A percentile compares a stretch with the other conserved stretches of the same genome.
phyloP scores from a whole-genome alignment of 1,284 basidiomycete species.

The Chalciporus sp. region DNA sequence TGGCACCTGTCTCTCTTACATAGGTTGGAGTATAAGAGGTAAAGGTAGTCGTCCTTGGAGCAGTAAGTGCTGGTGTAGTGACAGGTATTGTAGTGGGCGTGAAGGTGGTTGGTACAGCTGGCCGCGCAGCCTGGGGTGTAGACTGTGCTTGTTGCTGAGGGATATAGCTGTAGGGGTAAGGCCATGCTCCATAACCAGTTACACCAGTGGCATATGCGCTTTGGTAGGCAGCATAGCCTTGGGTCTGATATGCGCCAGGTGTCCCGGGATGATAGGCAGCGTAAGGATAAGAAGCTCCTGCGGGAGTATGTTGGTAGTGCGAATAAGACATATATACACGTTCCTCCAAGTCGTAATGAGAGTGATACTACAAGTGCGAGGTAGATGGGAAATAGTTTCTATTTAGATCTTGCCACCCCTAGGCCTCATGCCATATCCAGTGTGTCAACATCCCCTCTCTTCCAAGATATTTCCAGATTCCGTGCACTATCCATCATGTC shows the following conservation, averaged over 20 bases:
- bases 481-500: slow-evolving; percentile 72
- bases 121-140: slow-evolving; percentile 36
- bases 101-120: slow-evolving; percentile 37
- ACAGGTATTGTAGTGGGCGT: slow-evolving; percentile 23
- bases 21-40: slow-evolving; percentile 60
- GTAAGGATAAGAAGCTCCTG: slow-evolving; percentile 56
- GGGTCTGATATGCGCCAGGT: slow-evolving; percentile 36
- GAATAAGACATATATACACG: slow-evolving; percentile 34
- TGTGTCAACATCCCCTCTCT: slow-evolving; percentile 44
- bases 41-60: slow-evolving; percentile 41
- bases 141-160: slow-evolving; percentile 42
- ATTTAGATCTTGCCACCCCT: neutral
- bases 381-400: neutral
- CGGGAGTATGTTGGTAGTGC: slow-evolving; percentile 39
- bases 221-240: slow-evolving; percentile 50
- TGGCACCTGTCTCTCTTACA: slow-evolving; percentile 48
- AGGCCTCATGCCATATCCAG: neutral
- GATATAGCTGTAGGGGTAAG: slow-evolving; percentile 59
- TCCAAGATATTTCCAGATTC: slow-evolving; percentile 55
- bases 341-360: neutral
- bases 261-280: slow-evolving; percentile 48
- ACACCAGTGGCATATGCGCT: slow-evolving; percentile 43
- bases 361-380: neutral
- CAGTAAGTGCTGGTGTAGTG: slow-evolving; percentile 16
- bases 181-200: slow-evolving; percentile 59